Percentiles rank a stretch among this genome's conserved stretches.
Conservation (phyloP, 306 rosid species). For the Vicia villosa region DNA sequence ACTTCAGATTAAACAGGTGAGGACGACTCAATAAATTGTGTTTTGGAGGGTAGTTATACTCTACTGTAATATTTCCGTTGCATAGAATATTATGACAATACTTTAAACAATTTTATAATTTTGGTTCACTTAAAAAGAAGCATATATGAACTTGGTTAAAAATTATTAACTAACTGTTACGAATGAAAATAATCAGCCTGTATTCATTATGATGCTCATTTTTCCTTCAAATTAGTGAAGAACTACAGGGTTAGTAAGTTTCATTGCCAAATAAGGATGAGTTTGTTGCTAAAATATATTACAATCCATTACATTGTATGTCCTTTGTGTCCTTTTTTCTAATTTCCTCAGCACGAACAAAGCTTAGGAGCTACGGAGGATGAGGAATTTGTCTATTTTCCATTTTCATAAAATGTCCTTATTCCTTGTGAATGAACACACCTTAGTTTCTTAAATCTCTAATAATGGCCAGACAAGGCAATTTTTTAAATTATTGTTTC, state of each 20-base stretch:
- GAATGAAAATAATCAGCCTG: neutral
- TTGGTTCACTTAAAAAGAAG: constrained; percentile 12
- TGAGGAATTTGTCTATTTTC: constrained; percentile 6
- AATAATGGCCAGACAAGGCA: neutral
- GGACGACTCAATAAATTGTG: constrained; percentile 23
- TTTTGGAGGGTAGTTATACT: constrained; percentile 14
- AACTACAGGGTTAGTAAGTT: neutral
- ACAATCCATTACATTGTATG: neutral
- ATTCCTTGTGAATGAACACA: constrained; percentile 20
- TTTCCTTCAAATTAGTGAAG: constrained; percentile 21
- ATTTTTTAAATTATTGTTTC: neutral
- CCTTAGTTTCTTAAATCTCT: neutral
- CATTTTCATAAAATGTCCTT: constrained; percentile 13
- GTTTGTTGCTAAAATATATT: constrained; percentile 1
- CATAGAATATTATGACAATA: neutral
- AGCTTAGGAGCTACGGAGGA: constrained; percentile 16
- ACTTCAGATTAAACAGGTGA: constrained; percentile 77
- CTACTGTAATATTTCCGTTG: neutral
- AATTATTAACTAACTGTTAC: neutral
- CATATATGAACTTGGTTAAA: constrained; percentile 19
- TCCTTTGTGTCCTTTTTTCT: neutral
- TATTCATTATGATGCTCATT: constrained; percentile 9
- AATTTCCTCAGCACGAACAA: neutral
- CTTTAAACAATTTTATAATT: constrained; percentile 1
- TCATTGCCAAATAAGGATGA: neutral